Conservation (phyloP, 495 filamentous ascomycete species). For the Podospora sp. region DNA sequence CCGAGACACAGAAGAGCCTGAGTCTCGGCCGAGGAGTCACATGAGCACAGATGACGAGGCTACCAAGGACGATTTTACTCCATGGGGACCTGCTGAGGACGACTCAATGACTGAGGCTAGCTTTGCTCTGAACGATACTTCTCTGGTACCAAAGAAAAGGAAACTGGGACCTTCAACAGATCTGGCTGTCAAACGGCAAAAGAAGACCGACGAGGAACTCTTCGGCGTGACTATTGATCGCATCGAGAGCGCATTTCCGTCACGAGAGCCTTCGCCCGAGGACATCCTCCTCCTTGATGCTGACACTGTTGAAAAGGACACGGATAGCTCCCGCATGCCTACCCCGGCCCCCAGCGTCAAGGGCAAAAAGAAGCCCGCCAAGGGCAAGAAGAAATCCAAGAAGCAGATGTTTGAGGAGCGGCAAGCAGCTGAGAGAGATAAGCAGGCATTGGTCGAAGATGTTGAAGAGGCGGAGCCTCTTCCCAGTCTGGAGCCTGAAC, state of each 20-base stretch:
- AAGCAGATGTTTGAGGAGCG: constrained; percentile 72
- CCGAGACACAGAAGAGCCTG: constrained; percentile 78
- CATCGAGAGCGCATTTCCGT: constrained; percentile 52
- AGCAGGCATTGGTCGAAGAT: constrained; percentile 45
- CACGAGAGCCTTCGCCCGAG: constrained; percentile 38
- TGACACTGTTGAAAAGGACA: constrained; percentile 40
- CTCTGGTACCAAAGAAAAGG: constrained; percentile 61
- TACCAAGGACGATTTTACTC: constrained; percentile 62
- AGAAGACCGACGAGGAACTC: constrained; percentile 76
- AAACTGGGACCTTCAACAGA: constrained; percentile 66
- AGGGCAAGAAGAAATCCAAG: constrained; percentile 69
- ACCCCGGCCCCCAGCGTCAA: constrained; percentile 44
- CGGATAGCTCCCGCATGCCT: constrained; percentile 44
- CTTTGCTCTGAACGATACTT: constrained; percentile 48
- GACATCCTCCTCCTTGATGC: constrained; percentile 44
- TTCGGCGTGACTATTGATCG: constrained; percentile 63
- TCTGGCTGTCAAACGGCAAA: constrained; percentile 67
- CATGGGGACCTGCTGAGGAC: constrained; percentile 50
- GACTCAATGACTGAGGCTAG: constrained; percentile 60
- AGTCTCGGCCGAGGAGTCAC: constrained; percentile 78
- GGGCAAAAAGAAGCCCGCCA: constrained; percentile 50
- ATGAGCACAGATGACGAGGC: constrained; percentile 69
- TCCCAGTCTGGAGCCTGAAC: constrained; percentile 37
- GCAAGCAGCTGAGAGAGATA: constrained; percentile 59
- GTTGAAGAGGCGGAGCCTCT: constrained; percentile 34